Conservation (phyloP, 768 basidiomycete genomes). For the Auriscalpium microsporum region DNA sequence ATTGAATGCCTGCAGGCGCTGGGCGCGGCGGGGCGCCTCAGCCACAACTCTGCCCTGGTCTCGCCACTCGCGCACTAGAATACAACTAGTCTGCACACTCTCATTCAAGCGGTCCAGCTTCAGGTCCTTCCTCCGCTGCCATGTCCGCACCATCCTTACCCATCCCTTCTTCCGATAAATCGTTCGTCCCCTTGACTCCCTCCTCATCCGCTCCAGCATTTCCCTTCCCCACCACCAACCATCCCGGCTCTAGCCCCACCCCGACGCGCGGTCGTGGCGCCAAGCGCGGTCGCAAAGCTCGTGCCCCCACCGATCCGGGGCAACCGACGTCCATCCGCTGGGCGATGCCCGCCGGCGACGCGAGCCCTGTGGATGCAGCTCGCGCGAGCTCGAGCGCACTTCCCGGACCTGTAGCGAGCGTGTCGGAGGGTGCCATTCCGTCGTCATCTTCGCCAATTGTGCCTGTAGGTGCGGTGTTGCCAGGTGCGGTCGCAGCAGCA, state of each 20-base stretch:
- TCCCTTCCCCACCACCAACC: not conserved
- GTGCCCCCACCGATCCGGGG: constrained; percentile 14
- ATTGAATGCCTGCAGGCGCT: no score
- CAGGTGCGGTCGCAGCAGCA: not conserved
- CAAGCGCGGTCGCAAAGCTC: constrained; percentile 27
- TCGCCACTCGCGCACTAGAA: no score
- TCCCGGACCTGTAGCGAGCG: not conserved
- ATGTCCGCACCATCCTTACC: no score
- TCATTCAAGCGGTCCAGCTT: no score
- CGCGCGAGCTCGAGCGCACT: not conserved
- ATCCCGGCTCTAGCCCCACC: constrained; percentile 7
- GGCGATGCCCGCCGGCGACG: not conserved
- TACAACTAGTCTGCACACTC: no score
- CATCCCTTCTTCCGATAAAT: no score
- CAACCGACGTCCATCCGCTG: constrained; percentile 9
- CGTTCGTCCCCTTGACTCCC: no score
- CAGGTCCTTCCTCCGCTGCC: no score
- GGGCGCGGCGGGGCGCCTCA: no score
- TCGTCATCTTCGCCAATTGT: not conserved
- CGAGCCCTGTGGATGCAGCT: not conserved
- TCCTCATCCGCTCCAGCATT: not conserved
- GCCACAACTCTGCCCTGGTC: no score
- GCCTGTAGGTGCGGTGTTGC: not conserved
- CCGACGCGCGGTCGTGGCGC: constrained; percentile 16
- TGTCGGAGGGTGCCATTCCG: not conserved